A percentile compares a stretch with the other conserved stretches of the same genome.
phyloP scores from a whole-genome alignment of 148 eudicot species.

The Dianthus caryophyllus region DNA sequence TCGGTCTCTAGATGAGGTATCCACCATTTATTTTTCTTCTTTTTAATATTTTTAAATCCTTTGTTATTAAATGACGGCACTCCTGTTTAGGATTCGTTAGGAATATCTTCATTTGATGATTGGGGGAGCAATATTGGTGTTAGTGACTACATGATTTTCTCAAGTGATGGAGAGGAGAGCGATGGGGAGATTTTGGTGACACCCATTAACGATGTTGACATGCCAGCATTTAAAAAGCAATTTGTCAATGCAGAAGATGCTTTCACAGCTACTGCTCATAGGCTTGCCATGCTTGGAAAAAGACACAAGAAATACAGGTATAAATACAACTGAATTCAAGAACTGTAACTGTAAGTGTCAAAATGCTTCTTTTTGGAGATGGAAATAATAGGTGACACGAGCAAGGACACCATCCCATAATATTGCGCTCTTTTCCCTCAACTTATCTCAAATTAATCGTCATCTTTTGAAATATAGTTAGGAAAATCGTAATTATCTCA shows the following conservation, averaged over 20 bases:
- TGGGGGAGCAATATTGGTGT: conserved; percentile 46
- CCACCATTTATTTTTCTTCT: neutral
- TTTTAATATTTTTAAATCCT: neutral
- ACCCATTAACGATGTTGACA: conserved; percentile 69
- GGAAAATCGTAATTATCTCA: too few relatives aligned
- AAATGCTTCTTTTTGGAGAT: neutral
- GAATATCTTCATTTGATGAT: conserved; percentile 49
- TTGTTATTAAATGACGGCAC: conserved; percentile 9
- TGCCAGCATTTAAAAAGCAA: conserved; percentile 47
- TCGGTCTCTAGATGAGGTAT: conserved; percentile 37
- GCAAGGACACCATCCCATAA: neutral
- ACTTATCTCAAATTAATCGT: too few relatives aligned
- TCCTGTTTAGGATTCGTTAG: conserved; percentile 40
- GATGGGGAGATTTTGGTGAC: conserved; percentile 72
- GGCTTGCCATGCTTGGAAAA: conserved; percentile 56
- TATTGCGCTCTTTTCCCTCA: too few relatives aligned
- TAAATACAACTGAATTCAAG: conserved; percentile 10
- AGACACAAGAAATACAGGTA: conserved; percentile 54
- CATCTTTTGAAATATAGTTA: too few relatives aligned
- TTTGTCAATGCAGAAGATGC: conserved; percentile 52
- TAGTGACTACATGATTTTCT: conserved; percentile 40
- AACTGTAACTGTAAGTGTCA: neutral
- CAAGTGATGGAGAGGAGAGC: conserved; percentile 81
- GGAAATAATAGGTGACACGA: neutral
- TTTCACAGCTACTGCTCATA: conserved; percentile 52